Conservation (phyloP, 2,329 filamentous ascomycete genomes). For the Trichoderma sp. region DNA sequence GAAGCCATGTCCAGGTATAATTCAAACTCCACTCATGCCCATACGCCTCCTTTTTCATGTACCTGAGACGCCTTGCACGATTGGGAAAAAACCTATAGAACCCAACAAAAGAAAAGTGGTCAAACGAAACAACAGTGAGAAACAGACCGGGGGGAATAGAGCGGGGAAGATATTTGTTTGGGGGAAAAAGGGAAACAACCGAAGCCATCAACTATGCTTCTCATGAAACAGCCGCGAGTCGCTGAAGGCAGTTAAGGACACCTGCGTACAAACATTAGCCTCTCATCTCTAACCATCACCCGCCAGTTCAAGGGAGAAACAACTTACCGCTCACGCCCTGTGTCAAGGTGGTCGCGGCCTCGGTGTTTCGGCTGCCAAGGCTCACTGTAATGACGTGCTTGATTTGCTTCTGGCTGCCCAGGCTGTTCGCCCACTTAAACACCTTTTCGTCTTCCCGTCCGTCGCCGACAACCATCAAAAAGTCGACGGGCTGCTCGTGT, state of each 20-base stretch:
- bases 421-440: slow-evolving; percentile 87
- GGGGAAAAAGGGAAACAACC: not conserved
- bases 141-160: not conserved
- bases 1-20: slow-evolving; percentile 12
- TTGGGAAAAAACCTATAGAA: not conserved
- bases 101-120: not conserved
- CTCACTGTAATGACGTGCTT: slow-evolving; percentile 79
- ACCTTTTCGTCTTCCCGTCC: slow-evolving; percentile 91
- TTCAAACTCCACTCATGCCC: slow-evolving; percentile 7
- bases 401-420: slow-evolving; percentile 57
- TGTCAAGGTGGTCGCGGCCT: slow-evolving; percentile 79
- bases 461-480: slow-evolving; percentile 85
- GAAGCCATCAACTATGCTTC: not conserved
- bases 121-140: not conserved
- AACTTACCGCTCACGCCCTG: slow-evolving; percentile 85
- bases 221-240: slow-evolving; percentile 35
- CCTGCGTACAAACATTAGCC: slow-evolving; percentile 29
- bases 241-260: slow-evolving; percentile 43
- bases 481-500: slow-evolving; percentile 61
- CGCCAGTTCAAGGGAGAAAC: not conserved
- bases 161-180: not conserved
- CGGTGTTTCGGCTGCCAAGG: slow-evolving; percentile 81
- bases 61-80: slow-evolving; percentile 16
- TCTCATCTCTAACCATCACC: not conserved
- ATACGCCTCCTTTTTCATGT: slow-evolving; percentile 13